Evolutionary conservation across 768 basidiomycete species (phyloP).

Genomic region (Psilocybe cubensis): DNA sequence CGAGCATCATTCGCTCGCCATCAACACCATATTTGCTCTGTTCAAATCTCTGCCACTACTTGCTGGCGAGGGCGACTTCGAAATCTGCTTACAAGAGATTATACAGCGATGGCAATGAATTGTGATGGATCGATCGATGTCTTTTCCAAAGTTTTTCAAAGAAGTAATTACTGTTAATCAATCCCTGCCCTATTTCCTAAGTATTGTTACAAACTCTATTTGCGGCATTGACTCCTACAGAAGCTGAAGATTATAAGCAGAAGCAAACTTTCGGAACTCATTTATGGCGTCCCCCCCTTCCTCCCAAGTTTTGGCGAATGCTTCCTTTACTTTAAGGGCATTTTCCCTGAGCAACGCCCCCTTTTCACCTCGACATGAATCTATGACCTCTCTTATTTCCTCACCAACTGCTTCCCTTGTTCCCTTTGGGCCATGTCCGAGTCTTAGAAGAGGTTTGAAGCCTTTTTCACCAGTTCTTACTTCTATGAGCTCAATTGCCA

Average conservation of each 20-base stretch:
- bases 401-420: not conserved
- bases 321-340: not conserved
- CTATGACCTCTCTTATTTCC: not conserved
- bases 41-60: no score
- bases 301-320: not conserved
- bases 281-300: not conserved
- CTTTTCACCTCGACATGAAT: not conserved
- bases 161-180: no score
- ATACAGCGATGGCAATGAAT: no score
- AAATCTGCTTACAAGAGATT: no score
- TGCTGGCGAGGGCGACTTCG: no score
- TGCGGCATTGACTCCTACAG: not conserved
- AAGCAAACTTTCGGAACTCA: not conserved
- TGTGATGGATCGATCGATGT: no score
- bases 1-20: no score
- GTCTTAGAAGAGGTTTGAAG: not conserved
- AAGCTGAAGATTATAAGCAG: not conserved
- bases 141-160: no score
- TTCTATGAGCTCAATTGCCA: conserved; percentile 3
- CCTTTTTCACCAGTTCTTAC: not conserved
- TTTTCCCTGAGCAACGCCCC: not conserved
- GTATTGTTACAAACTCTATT: no score
- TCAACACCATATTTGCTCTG: no score
- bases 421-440: not conserved
- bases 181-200: no score